Evolutionary conservation across 108 stramenopile species (phyloP).

Genomic region (Tribonema minus): DNA sequence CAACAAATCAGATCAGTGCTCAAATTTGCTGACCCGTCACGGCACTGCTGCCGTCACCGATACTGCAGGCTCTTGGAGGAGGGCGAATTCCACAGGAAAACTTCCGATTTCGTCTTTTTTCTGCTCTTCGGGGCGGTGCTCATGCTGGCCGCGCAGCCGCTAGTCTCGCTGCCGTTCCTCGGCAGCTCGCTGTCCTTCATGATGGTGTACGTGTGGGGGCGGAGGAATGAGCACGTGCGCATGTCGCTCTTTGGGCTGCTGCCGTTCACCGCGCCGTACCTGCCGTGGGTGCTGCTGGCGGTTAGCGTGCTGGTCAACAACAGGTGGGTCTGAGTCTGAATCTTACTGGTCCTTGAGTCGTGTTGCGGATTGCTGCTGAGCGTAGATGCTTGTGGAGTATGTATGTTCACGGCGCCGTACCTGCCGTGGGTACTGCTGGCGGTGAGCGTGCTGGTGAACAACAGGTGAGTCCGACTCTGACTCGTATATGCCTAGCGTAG

Average conservation of each 20-base stretch:
- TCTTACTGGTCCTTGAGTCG: too few relatives aligned
- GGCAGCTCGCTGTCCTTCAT: conserved; percentile 90
- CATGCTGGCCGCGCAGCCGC: conserved; percentile 76
- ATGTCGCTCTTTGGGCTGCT: conserved; percentile 91
- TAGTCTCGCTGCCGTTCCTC: conserved; percentile 56
- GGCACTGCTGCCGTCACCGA: too few relatives aligned
- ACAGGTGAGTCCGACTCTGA: too few relatives aligned
- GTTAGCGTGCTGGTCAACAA: conserved; percentile 81
- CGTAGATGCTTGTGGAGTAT: too few relatives aligned
- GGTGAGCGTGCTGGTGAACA: conserved; percentile 75
- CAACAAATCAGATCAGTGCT: too few relatives aligned
- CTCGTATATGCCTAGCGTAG: too few relatives aligned
- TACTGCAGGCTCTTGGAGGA: conserved; percentile 94
- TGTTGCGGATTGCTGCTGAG: too few relatives aligned
- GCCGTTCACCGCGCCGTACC: conserved; percentile 86
- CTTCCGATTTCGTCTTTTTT: conserved; percentile 85
- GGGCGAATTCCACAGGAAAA: conserved; percentile 85
- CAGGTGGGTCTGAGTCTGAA: too few relatives aligned
- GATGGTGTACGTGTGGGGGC: conserved; percentile 95
- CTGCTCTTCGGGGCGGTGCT: conserved; percentile 74
- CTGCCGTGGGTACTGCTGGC: conserved; percentile 91
- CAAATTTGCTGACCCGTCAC: too few relatives aligned
- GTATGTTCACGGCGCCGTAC: conserved; percentile 93
- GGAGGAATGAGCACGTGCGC: conserved; percentile 60
- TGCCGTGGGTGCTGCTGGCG: conserved; percentile 92